Base-by-base conservation (phyloP, 176 grass and related monocot genomes). In the Zizania latifolia region DNA sequence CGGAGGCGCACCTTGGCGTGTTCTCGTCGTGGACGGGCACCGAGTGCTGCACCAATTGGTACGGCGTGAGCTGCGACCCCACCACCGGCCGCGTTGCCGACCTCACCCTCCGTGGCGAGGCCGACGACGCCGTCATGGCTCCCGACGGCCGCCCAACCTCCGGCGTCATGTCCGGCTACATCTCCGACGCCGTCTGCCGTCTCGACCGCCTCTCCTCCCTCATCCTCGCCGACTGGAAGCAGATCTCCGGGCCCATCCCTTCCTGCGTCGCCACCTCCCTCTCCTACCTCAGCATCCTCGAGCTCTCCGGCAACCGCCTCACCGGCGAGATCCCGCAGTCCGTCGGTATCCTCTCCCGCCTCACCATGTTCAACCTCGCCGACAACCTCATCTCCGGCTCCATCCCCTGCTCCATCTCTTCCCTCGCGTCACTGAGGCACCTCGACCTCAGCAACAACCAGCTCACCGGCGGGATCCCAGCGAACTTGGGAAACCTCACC, bases 201-300 rank as follows among this genome's bases (percentile, higher is more conserved):
- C 89, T 99, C 10, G 92, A 90, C 65, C 62, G 64, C 13, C 87
- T 99, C 44, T 79, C 92, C 7, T 71, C 83, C 10, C 80, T 99
- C 60, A 74, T 95, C 21, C 62, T 99, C 41, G 89, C 96, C 19
- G 96, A 99, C 86, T 99, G 96, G 96, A 95, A 99, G 81, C 89
- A 80, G 64, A 92, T 99, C 82, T 45, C 89, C 9, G 96, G 96
- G 0, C 19, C 79, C 58, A 68, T 99, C 66, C 92, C 96, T 3
- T 11, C 89, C 61, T 99, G 96, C 68, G 56, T 99, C 76, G 69
- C 89, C 64, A 76, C 91, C 15, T 82, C 89, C 4, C 87, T 92
- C 19, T 68, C 76, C 0, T 13, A 19, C 65, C 91, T 99, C 77
- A 87, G 89, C 74, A 81, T 99, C 58, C 81, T 99, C 39, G 96